A percentile compares a stretch with the other conserved stretches of the same genome.
Conservation (phyloP, 2,329 filamentous ascomycete genomes). For the Stromatinia cepivora region DNA sequence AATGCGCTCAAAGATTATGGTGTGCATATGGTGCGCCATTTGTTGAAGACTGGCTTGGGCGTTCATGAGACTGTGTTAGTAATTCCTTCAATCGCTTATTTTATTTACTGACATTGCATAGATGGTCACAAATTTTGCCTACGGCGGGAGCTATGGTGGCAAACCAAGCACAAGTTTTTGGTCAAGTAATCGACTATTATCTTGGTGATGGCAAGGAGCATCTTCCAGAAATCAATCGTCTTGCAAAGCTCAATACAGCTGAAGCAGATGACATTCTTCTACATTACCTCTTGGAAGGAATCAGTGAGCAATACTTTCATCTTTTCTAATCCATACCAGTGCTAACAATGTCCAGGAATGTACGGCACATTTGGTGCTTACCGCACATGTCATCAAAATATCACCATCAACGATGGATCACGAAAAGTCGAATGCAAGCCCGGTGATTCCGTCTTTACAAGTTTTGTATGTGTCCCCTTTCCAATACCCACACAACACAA, state of each 20-base stretch:
- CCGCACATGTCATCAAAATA: conserved; percentile 42
- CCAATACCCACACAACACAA: background rate
- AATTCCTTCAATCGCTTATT: conserved; percentile 56
- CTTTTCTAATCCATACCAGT: background rate
- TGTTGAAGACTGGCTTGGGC: conserved; percentile 63
- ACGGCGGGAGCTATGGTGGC: conserved; percentile 66
- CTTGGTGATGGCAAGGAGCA: conserved; percentile 58
- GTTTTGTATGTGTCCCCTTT: conserved; percentile 15
- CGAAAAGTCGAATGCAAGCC: conserved; percentile 18
- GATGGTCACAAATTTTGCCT: conserved; percentile 63
- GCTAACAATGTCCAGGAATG: conserved; percentile 42
- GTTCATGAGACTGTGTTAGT: conserved; percentile 50
- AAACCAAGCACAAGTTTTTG: conserved; percentile 69
- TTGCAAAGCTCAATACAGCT: conserved; percentile 55
- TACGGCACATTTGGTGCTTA: conserved; percentile 63
- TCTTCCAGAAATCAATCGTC: conserved; percentile 58
- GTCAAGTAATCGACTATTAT: conserved; percentile 71
- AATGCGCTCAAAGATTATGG: conserved; percentile 53
- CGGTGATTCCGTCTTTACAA: conserved; percentile 19
- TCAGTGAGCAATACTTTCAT: conserved; percentile 15
- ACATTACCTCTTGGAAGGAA: conserved; percentile 66
- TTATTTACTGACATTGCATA: conserved; percentile 11
- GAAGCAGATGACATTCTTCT: conserved; percentile 62
- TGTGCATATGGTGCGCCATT: conserved; percentile 59
- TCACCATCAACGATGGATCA: conserved; percentile 20